Percentiles rank a stretch among this genome's conserved stretches.
phyloP scores from a whole-genome alignment of 192 early-diverging fungal genomes.

The Kappamyces sp. region DNA sequence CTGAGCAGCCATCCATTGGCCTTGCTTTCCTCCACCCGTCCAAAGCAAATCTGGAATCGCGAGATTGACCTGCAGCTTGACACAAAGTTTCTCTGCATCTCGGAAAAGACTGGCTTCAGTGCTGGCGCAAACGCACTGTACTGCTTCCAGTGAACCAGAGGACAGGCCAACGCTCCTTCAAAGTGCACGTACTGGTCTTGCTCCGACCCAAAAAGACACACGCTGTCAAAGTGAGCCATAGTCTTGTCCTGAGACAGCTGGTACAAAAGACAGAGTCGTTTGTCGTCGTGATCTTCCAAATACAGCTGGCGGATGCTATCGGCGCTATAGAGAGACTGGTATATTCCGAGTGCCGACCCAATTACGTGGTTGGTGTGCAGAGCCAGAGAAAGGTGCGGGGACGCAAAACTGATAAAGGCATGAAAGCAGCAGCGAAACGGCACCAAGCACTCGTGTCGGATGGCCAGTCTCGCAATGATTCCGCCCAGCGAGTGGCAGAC shows the following conservation, averaged over 20 bases:
- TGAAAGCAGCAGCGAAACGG: conserved; percentile 10
- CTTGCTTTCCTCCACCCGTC: neutral
- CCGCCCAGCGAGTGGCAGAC: conserved; percentile 32
- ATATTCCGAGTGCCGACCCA: conserved; percentile 4
- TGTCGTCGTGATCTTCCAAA: conserved; percentile 12
- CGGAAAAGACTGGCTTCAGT: neutral
- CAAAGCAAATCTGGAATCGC: neutral
- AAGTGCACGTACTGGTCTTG: conserved; percentile 22
- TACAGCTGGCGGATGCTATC: conserved; percentile 17
- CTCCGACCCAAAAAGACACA: conserved; percentile 19
- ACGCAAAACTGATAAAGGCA: conserved; percentile 23
- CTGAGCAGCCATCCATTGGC: neutral
- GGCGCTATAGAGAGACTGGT: conserved; percentile 14
- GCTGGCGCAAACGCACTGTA: neutral
- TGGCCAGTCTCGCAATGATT: conserved; percentile 25
- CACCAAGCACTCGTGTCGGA: conserved; percentile 12
- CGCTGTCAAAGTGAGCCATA: conserved; percentile 15
- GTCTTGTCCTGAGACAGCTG: conserved; percentile 12
- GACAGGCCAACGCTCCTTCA: neutral
- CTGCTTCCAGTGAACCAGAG: neutral
- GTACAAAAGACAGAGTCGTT: conserved; percentile 14
- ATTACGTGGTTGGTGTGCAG: conserved; percentile 13
- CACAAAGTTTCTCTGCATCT: neutral
- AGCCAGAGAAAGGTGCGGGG: conserved; percentile 22
- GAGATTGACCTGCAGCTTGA: neutral